A percentile compares a stretch with the other conserved stretches of the same genome.
Evolutionary conservation across 1,284 basidiomycete genomes (phyloP).

Genomic region (Trametes pubescens): DNA sequence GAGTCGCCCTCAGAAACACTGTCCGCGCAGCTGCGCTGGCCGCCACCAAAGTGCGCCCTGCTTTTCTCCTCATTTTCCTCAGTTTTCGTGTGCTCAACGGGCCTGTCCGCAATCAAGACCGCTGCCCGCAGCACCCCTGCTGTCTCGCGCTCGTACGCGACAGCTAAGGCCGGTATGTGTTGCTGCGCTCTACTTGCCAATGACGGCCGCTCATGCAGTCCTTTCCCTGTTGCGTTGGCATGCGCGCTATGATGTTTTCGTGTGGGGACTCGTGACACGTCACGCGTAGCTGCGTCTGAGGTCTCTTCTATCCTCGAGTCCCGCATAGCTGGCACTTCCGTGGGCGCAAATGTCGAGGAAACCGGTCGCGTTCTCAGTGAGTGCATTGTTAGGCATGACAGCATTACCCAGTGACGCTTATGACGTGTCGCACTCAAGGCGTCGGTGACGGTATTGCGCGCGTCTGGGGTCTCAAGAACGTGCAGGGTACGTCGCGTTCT

Average conservation of each 20-base stretch:
- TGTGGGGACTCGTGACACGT: conserved; percentile 50
- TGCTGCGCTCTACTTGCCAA: conserved; percentile 12
- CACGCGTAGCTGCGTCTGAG: conserved; percentile 91
- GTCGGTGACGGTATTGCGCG: conserved; percentile 99
- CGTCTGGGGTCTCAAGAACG: conserved; percentile 94
- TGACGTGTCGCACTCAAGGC: conserved; percentile 57
- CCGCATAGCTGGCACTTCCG: conserved; percentile 92
- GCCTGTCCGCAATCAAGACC: conserved; percentile 51
- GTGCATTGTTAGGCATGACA: conserved; percentile 43
- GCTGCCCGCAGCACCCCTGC: conserved; percentile 54
- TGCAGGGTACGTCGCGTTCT: conserved; percentile 74
- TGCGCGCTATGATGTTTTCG: conserved; percentile 26
- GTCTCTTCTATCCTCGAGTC: conserved; percentile 99
- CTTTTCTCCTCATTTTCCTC: conserved; percentile 31
- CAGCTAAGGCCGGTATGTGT: conserved; percentile 93
- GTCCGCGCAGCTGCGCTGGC: conserved; percentile 78
- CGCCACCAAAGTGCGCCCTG: conserved; percentile 62
- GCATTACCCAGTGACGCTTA: conserved; percentile 1
- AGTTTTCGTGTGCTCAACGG: conserved; percentile 36
- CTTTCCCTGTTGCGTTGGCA: conserved; percentile 33
- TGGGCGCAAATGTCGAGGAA: conserved; percentile 96
- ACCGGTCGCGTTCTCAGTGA: conserved; percentile 97
- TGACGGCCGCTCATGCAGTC: conserved; percentile 36
- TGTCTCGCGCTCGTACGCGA: conserved; percentile 89
- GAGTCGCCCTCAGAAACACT: conserved; percentile 87